These are phyloP conservation scores for Mortierella sp. DNA, from an alignment of 371 early-diverging fungal genomes.

Conservation along the genomic window DNA sequence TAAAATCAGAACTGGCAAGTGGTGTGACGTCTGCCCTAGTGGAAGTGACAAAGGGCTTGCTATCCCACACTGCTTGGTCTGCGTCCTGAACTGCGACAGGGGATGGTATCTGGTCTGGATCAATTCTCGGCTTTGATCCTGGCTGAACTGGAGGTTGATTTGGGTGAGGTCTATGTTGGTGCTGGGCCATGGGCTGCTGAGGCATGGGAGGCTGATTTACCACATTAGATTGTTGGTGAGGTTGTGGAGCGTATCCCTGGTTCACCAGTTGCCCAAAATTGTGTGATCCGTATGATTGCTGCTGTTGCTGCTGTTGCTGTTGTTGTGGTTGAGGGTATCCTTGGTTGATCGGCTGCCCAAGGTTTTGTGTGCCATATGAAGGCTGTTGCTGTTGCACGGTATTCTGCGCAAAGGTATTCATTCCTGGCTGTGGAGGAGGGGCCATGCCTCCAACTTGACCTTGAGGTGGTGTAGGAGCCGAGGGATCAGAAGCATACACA, in stretches of 20 bases:
- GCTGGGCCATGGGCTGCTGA: constrained; percentile 26
- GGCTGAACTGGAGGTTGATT: constrained; percentile 32
- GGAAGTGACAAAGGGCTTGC: constrained; percentile 76
- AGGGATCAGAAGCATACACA: constrained; percentile 29
- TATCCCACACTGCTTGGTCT: constrained; percentile 77
- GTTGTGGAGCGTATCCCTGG: background rate
- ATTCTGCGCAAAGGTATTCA: constrained; percentile 17
- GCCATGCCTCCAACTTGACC: constrained; percentile 24
- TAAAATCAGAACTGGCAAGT: constrained; percentile 80
- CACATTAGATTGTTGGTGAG: constrained; percentile 6
- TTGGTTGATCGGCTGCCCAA: constrained; percentile 23
- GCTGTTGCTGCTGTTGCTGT: constrained; percentile 13
- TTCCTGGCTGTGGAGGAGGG: constrained; percentile 29
- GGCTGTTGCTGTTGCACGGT: constrained; percentile 17
- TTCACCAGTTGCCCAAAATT: constrained; percentile 1
- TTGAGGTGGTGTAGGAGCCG: constrained; percentile 18
- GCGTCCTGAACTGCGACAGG: constrained; percentile 83
- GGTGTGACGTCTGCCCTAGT: constrained; percentile 75
- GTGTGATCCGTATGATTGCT: constrained; percentile 20
- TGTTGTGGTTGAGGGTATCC: constrained; percentile 15
- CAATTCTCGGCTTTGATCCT: constrained; percentile 72
- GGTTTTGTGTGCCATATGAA: constrained; percentile 26
- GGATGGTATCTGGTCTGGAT: constrained; percentile 94
- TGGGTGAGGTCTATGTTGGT: constrained; percentile 33
- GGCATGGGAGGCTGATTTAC: constrained; percentile 12